Percentiles rank a stretch among this genome's conserved stretches.
phyloP scores from a whole-genome alignment of 2,329 filamentous ascomycete species.

The Thermothelomyces thermophilus region DNA sequence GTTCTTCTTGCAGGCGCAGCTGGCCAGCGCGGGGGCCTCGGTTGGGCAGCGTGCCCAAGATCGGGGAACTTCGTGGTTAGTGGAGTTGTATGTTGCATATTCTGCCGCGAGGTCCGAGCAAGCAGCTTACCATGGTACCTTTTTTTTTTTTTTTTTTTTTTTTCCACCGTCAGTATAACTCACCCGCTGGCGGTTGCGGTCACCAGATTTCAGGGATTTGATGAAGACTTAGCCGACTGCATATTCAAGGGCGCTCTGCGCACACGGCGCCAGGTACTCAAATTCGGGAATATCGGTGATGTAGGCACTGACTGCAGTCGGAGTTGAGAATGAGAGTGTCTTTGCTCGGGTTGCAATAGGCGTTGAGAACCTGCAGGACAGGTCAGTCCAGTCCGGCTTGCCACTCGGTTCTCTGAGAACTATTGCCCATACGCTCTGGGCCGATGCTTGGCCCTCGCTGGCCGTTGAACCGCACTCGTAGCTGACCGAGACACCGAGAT shows the following conservation, averaged over 20 bases:
- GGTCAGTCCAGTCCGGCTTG: constrained; percentile 4
- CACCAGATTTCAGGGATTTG: neutral
- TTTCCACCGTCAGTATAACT: constrained; percentile 18
- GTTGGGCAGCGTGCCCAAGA: constrained; percentile 22
- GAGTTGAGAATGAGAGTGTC: constrained; percentile 36
- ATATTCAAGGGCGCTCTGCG: constrained; percentile 33
- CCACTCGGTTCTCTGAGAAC: neutral
- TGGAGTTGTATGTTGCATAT: too few relatives aligned
- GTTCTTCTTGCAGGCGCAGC: constrained; percentile 47
- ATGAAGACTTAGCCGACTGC: constrained; percentile 33
- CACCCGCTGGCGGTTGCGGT: neutral
- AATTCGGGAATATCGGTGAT: constrained; percentile 45
- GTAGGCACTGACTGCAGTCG: constrained; percentile 39
- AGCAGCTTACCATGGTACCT: constrained; percentile 29
- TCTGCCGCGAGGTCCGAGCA: neutral
- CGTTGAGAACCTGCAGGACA: constrained; percentile 30
- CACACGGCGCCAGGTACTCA: constrained; percentile 39
- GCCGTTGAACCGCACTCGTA: constrained; percentile 41
- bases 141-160: too few relatives aligned
- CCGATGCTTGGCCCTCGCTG: constrained; percentile 43
- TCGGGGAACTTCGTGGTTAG: neutral
- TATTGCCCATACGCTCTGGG: constrained; percentile 29
- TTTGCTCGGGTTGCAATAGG: constrained; percentile 44
- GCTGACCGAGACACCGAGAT: constrained; percentile 37
- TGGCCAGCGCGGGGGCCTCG: constrained; percentile 33